Evolutionary conservation across 2,329 filamentous ascomycete genomes (phyloP).

Genomic region (Rutstroemia sp.): DNA sequence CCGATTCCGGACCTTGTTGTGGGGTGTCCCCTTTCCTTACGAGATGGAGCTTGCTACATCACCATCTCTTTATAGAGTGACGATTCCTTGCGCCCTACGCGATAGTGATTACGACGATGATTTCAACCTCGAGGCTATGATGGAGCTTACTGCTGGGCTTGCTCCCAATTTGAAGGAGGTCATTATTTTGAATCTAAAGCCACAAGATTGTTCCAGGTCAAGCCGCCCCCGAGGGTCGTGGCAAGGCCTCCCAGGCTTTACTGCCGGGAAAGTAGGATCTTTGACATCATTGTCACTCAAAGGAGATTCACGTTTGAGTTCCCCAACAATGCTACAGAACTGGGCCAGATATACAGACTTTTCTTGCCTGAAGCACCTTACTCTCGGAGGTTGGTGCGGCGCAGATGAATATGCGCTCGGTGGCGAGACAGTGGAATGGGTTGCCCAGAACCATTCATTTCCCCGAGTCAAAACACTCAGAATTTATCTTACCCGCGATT

Average conservation of each 20-base stretch:
- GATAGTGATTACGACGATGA: conserved; percentile 8
- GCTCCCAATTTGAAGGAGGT: conserved; percentile 12
- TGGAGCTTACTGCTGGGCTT: conserved; percentile 10
- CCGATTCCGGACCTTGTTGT: conserved; percentile 10
- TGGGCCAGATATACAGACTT: conserved; percentile 10
- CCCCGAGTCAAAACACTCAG: conserved; percentile 9
- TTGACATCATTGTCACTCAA: conserved; percentile 9
- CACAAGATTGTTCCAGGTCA: too few species aligned
- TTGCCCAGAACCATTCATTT: conserved; percentile 9
- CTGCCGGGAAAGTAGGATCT: conserved; percentile 9
- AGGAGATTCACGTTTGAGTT: background rate
- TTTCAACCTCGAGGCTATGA: conserved; percentile 11
- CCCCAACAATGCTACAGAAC: conserved; percentile 1
- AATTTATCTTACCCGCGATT: conserved; percentile 7
- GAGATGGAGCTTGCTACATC: conserved; percentile 11
- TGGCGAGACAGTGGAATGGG: conserved; percentile 10
- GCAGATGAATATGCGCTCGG: conserved; percentile 1
- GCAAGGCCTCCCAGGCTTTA: conserved; percentile 13
- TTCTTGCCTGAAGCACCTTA: conserved; percentile 4
- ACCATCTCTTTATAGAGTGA: conserved; percentile 12
- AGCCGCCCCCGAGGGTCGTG: conserved; percentile 7
- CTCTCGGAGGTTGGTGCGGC: conserved; percentile 7
- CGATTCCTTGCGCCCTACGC: conserved; percentile 4
- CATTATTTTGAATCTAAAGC: too few species aligned
- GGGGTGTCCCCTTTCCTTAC: conserved; percentile 7